These are phyloP conservation scores for Phlyctochytrium bullatum DNA, from an alignment of 192 early-diverging fungal species.

Conservation along the genomic window DNA sequence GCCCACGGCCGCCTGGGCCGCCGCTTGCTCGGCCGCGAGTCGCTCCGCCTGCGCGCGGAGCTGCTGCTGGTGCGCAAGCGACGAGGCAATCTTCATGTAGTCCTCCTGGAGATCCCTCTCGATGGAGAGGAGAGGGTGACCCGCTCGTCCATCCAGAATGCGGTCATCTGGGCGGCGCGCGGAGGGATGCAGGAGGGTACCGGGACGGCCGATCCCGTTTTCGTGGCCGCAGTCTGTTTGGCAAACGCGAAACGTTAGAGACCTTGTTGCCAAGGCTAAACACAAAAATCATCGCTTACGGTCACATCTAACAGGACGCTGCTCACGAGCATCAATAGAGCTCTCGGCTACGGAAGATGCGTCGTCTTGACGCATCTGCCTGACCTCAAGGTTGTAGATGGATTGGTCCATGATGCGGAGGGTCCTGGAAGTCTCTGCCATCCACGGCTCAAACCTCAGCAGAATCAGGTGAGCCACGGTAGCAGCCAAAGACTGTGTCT, in stretches of 20 bases:
- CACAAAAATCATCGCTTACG: neutral
- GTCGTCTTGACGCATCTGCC: no score
- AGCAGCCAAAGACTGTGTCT: neutral
- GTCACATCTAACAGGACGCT: neutral
- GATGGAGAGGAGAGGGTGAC: neutral
- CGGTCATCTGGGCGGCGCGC: neutral
- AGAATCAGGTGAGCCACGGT: constrained; percentile 2
- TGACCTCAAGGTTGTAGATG: neutral
- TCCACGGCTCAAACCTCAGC: constrained; percentile 8
- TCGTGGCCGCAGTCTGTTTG: neutral
- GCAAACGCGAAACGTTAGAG: neutral
- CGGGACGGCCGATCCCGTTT: neutral
- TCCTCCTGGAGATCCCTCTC: neutral
- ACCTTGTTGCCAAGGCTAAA: neutral
- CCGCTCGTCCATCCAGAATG: neutral
- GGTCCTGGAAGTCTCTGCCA: constrained; percentile 2
- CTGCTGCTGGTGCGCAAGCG: neutral
- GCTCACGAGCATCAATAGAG: neutral
- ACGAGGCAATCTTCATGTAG: neutral
- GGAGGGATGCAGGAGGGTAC: neutral
- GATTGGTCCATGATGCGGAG: neutral
- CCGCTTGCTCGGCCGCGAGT: neutral
- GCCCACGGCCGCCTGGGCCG: neutral
- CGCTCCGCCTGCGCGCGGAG: neutral
- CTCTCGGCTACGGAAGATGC: no score